Percentiles rank a stretch among this genome's conserved stretches.
These are phyloP conservation scores for Dalechampia spathulata DNA, from an alignment of 441 rosid genomes.

Conservation along the genomic window DNA sequence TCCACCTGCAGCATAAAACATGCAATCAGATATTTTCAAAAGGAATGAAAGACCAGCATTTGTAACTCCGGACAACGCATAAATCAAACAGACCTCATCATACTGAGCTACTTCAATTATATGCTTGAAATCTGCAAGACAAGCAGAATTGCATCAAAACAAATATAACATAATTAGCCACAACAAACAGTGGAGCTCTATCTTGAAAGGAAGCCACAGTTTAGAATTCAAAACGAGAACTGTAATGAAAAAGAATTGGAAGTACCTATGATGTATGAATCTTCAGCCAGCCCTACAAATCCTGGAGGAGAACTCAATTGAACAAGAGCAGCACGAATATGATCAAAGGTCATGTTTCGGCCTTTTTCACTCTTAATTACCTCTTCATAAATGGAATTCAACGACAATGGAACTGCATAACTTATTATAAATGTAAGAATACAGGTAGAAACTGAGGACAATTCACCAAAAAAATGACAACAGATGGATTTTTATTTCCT, in stretches of 20 bases:
- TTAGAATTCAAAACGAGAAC: neutral
- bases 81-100: constrained; percentile 55
- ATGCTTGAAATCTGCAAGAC: constrained; percentile 52
- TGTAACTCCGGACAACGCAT: constrained; percentile 10
- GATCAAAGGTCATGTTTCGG: constrained; percentile 64
- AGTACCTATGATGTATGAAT: constrained; percentile 55
- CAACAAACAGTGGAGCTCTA: constrained; percentile 5
- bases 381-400: constrained; percentile 73
- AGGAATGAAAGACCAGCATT: constrained; percentile 4
- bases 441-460: too few relatives aligned
- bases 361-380: constrained; percentile 74
- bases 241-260: constrained; percentile 9
- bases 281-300: constrained; percentile 35
- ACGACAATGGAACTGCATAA: constrained; percentile 53
- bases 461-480: too few relatives aligned
- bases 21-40: constrained; percentile 5
- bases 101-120: constrained; percentile 63
- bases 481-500: too few relatives aligned
- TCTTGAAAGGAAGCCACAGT: neutral
- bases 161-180: constrained; percentile 12
- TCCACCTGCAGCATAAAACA: constrained; percentile 45
- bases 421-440: too few relatives aligned
- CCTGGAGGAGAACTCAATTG: constrained; percentile 44
- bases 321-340: constrained; percentile 50
- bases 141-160: constrained; percentile 11